Percentiles rank a stretch among this genome's conserved stretches.
phyloP scores from a whole-genome alignment of 2,329 filamentous ascomycete species.

The Colletotrichum graminicola region DNA sequence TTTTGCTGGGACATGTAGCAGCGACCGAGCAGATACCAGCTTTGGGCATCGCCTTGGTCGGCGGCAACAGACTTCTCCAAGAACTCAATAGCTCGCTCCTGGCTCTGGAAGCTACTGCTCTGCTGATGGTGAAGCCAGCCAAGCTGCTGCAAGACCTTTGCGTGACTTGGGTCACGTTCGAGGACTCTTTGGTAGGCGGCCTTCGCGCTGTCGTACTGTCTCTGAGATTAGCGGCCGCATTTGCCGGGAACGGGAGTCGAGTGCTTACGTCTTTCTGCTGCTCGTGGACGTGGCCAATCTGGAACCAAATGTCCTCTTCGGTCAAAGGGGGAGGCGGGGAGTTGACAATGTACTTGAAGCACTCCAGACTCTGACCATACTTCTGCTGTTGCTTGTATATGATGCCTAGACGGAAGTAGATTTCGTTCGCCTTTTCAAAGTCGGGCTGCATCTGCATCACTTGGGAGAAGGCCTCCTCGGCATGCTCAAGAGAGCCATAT shows the following conservation, averaged over 20 bases:
- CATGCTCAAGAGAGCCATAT: conserved; percentile 96
- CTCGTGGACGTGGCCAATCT: conserved; percentile 98
- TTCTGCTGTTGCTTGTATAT: conserved; percentile 99
- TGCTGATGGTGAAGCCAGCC: conserved; percentile 98
- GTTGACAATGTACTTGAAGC: conserved; percentile 97
- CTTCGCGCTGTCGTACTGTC: conserved; percentile 91
- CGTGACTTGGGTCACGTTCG: conserved; percentile 94
- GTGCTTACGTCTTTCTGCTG: conserved; percentile 94
- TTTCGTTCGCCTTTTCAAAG: conserved; percentile 99
- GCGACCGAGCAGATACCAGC: conserved; percentile 96
- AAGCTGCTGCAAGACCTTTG: conserved; percentile 97
- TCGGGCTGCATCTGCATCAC: conserved; percentile 99
- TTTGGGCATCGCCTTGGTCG: conserved; percentile 94
- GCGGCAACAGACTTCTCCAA: conserved; percentile 95
- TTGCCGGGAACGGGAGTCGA: conserved; percentile 46
- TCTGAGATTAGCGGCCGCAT: conserved; percentile 47
- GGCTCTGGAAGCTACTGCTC: conserved; percentile 89
- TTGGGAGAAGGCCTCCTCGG: conserved; percentile 97
- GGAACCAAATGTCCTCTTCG: conserved; percentile 99
- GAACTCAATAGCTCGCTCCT: conserved; percentile 97
- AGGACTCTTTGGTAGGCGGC: conserved; percentile 92
- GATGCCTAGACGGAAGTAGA: conserved; percentile 98
- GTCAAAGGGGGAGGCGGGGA: conserved; percentile 93
- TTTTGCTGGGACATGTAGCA: conserved; percentile 99
- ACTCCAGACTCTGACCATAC: conserved; percentile 93